These are phyloP conservation scores for Hura crepitans DNA, from an alignment of 441 rosid genomes.

Conservation along the genomic window DNA sequence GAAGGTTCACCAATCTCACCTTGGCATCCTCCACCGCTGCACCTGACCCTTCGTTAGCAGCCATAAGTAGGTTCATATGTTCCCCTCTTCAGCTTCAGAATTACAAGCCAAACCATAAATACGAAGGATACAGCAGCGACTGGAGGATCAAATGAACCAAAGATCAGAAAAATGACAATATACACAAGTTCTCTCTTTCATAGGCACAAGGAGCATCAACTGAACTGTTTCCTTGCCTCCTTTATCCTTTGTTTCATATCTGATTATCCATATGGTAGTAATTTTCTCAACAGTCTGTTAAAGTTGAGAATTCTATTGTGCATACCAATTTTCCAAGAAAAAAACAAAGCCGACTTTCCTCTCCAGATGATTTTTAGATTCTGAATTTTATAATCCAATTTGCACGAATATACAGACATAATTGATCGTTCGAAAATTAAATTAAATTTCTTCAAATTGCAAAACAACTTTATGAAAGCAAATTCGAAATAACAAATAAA, in stretches of 20 bases:
- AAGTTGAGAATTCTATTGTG: constrained; percentile 16
- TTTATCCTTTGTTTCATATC: too few species aligned
- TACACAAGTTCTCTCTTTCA: background rate
- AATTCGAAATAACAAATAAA: background rate
- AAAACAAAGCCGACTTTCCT: constrained; percentile 10
- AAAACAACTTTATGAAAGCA: background rate
- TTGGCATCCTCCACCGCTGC: constrained; percentile 21
- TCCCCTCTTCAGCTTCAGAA: background rate
- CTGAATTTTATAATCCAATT: background rate
- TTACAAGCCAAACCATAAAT: background rate
- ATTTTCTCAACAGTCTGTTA: background rate
- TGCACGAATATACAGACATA: background rate
- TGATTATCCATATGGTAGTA: too few species aligned
- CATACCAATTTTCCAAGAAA: constrained; percentile 7
- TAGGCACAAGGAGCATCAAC: too few species aligned
- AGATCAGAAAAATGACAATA: background rate
- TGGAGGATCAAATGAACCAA: constrained; percentile 5
- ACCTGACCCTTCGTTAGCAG: too few species aligned
- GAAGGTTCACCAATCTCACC: constrained; percentile 64
- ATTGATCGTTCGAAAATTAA: background rate
- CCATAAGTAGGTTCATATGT: background rate
- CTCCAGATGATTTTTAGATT: background rate
- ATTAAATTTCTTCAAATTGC: background rate
- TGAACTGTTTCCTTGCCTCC: too few species aligned
- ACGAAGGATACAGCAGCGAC: constrained; percentile 24